These are phyloP conservation scores for Epichloe uncinata DNA, from an alignment of 2,329 filamentous ascomycete genomes.

Conservation along the genomic window DNA sequence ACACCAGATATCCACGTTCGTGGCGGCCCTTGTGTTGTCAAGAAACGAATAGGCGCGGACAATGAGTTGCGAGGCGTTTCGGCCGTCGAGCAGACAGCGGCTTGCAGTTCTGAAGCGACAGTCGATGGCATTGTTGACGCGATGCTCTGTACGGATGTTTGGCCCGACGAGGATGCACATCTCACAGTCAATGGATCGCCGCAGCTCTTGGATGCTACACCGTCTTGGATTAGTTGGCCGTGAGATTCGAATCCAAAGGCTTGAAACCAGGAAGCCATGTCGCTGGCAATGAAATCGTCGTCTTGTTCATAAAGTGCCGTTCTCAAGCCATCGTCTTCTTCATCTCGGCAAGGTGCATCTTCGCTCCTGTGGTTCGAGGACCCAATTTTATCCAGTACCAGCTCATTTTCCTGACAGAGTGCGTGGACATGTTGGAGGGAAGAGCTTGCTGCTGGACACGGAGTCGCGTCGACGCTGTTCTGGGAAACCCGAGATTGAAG, in stretches of 20 bases:
- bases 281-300: constrained; percentile 24
- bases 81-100: constrained; percentile 11
- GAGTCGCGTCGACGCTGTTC: neutral
- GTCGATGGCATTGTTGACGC: constrained; percentile 16
- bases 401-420: neutral
- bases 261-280: constrained; percentile 38
- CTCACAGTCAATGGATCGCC: neutral
- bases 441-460: neutral
- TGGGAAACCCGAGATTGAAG: neutral
- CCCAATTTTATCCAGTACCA: neutral
- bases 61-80: neutral
- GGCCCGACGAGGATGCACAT: constrained; percentile 8
- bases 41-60: constrained; percentile 20
- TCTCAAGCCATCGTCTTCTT: neutral
- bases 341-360: neutral
- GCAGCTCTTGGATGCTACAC: neutral
- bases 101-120: constrained; percentile 20
- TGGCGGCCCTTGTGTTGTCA: constrained; percentile 15
- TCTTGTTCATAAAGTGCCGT: constrained; percentile 26
- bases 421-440: neutral
- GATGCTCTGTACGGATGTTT: constrained; percentile 8
- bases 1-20: constrained; percentile 25
- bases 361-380: neutral
- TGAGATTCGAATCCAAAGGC: constrained; percentile 32
- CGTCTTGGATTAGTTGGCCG: constrained; percentile 24